A percentile compares a stretch with the other conserved stretches of the same genome.
These are phyloP conservation scores for Aspergillus sp. DNA, from an alignment of 2,329 filamentous ascomycete genomes.

Conservation along the genomic window DNA sequence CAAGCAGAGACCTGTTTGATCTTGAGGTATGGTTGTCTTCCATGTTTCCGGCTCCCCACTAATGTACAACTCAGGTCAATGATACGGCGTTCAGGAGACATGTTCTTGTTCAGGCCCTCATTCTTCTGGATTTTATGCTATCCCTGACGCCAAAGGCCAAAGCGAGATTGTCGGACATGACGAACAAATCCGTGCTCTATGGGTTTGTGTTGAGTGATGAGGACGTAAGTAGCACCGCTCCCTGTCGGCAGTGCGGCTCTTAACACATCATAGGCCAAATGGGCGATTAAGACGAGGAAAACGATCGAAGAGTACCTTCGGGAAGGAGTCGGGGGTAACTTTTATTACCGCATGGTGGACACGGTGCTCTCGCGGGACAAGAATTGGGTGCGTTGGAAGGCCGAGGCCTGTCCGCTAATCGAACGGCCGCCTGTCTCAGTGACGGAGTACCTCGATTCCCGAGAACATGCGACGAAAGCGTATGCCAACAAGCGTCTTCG, in stretches of 20 bases:
- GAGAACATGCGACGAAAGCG: slow-evolving; percentile 53
- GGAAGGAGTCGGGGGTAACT: slow-evolving; percentile 71
- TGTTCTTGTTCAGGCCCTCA: slow-evolving; percentile 88
- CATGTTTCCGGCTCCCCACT: slow-evolving; percentile 9
- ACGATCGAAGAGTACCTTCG: slow-evolving; percentile 76
- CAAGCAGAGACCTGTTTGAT: slow-evolving; percentile 92
- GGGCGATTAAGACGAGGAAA: slow-evolving; percentile 69
- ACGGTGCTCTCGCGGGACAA: slow-evolving; percentile 92
- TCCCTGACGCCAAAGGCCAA: slow-evolving; percentile 77
- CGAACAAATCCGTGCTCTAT: slow-evolving; percentile 85
- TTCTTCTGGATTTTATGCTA: slow-evolving; percentile 90
- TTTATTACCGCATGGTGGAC: slow-evolving; percentile 94
- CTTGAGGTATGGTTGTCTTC: slow-evolving; percentile 57
- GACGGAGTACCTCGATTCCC: slow-evolving; percentile 60
- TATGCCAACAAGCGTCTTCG: slow-evolving; percentile 64
- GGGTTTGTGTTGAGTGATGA: slow-evolving; percentile 69
- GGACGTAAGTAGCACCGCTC: slow-evolving; percentile 49
- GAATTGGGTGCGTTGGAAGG: slow-evolving; percentile 98
- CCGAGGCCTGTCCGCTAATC: slow-evolving; percentile 84
- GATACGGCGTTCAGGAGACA: slow-evolving; percentile 91
- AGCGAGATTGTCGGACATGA: slow-evolving; percentile 61
- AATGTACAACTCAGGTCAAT: slow-evolving; percentile 54
- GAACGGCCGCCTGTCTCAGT: slow-evolving; percentile 63
- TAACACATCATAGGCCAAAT: slow-evolving; percentile 54
- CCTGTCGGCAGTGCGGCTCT: slow-evolving; percentile 4